A percentile compares a stretch with the other conserved stretches of the same genome.
These are phyloP conservation scores for Tylopilus felleus DNA, from an alignment of 768 basidiomycete species.

Conservation along the genomic window DNA sequence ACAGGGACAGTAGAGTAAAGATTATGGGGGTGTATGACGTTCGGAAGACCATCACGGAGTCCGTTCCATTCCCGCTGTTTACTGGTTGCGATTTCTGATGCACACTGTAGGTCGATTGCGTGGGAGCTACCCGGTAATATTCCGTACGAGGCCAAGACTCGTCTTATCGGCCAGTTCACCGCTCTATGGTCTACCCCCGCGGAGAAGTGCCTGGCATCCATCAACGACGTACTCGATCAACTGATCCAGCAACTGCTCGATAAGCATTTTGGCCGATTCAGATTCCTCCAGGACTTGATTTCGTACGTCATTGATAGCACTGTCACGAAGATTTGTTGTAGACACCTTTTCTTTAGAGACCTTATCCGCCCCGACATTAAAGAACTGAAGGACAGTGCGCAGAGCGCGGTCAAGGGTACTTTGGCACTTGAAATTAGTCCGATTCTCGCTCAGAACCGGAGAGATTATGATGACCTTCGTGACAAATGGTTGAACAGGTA, in stretches of 20 bases:
- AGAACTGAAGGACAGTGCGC: slow-evolving; percentile 23
- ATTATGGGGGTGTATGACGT: slow-evolving; percentile 34
- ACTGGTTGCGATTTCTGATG: neutral
- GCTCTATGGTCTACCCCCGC: slow-evolving; percentile 37
- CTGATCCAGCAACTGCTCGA: slow-evolving; percentile 29
- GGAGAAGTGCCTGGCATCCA: slow-evolving; percentile 31
- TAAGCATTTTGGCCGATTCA: slow-evolving; percentile 41
- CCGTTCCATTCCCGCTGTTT: slow-evolving; percentile 2
- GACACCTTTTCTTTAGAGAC: slow-evolving; percentile 18
- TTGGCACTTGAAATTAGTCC: slow-evolving; percentile 39
- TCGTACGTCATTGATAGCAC: slow-evolving; percentile 27
- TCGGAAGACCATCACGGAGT: slow-evolving; percentile 35
- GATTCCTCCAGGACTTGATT: slow-evolving; percentile 32
- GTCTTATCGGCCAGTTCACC: slow-evolving; percentile 35
- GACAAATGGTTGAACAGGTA: slow-evolving; percentile 28
- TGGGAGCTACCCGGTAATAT: slow-evolving; percentile 44
- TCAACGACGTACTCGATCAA: slow-evolving; percentile 32
- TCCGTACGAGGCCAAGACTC: slow-evolving; percentile 39
- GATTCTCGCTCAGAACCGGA: slow-evolving; percentile 36
- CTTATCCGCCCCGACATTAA: slow-evolving; percentile 30
- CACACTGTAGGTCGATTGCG: slow-evolving; percentile 30
- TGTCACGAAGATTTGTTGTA: neutral
- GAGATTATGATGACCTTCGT: slow-evolving; percentile 20
- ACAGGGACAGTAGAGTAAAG: slow-evolving; percentile 1
- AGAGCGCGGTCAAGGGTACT: slow-evolving; percentile 29